Percentiles rank a stretch among this genome's conserved stretches.
Conservation (phyloP, 495 filamentous ascomycete genomes). For the Acidiella bohemica region DNA sequence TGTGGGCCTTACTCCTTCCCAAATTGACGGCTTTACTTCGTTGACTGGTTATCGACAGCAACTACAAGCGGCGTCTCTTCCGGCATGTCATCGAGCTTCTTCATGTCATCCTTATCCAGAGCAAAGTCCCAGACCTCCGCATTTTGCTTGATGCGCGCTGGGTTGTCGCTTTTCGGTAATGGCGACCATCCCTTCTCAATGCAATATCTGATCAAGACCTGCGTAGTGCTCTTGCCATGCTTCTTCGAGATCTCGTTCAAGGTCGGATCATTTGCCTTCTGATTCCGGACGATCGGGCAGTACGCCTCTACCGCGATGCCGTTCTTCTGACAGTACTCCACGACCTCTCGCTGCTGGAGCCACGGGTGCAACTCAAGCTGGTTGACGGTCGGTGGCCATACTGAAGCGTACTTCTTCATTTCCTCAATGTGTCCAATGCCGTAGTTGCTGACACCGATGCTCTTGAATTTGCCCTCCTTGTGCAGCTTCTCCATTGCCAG, state of each 20-base stretch:
- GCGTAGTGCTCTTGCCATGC: conserved; percentile 32
- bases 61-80: conserved; percentile 26
- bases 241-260: conserved; percentile 40
- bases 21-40: not conserved
- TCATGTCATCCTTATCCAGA: conserved; percentile 35
- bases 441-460: conserved; percentile 61
- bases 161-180: conserved; percentile 40
- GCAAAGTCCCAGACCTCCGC: conserved; percentile 36
- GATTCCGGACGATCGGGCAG: conserved; percentile 48
- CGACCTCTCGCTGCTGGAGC: conserved; percentile 49
- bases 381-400: conserved; percentile 55
- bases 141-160: conserved; percentile 34
- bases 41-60: conserved; percentile 22
- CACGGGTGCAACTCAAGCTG: conserved; percentile 62
- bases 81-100: conserved; percentile 29
- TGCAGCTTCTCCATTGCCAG: conserved; percentile 48
- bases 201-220: conserved; percentile 33
- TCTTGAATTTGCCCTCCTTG: conserved; percentile 43
- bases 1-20: not conserved
- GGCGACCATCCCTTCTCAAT: conserved; percentile 38
- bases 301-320: conserved; percentile 55
- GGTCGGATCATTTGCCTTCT: conserved; percentile 44
- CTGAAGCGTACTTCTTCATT: conserved; percentile 46
- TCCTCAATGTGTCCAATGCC: conserved; percentile 48
- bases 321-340: conserved; percentile 45